Conservation (phyloP, 495 filamentous ascomycete species). For the Talaromyces adpressus region DNA sequence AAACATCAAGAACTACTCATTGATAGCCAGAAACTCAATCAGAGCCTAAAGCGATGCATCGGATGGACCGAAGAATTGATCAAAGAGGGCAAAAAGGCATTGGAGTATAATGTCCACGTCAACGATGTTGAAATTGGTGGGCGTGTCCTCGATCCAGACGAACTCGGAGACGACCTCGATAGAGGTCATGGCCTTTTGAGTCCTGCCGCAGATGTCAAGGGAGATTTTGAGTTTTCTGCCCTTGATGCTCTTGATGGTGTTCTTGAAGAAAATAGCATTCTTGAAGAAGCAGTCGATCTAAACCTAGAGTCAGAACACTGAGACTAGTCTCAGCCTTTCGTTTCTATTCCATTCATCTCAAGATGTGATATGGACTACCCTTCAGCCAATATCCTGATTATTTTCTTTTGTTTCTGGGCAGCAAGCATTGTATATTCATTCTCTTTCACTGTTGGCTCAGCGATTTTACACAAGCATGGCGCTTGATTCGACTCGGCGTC, state of each 20-base stretch:
- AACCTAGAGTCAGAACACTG: neutral
- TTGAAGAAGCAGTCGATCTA: neutral
- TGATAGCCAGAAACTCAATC: constrained; percentile 90
- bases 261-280: neutral
- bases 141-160: constrained; percentile 64
- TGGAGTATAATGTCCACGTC: constrained; percentile 69
- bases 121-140: constrained; percentile 79
- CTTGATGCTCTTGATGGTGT: neutral
- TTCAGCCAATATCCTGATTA: neutral
- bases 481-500: neutral
- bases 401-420: neutral
- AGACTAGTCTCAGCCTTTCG: neutral
- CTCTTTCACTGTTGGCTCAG: neutral
- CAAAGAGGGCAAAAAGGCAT: constrained; percentile 74
- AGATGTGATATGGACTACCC: neutral
- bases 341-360: neutral
- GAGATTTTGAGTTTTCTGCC: neutral
- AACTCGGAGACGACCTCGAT: constrained; percentile 48
- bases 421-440: neutral
- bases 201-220: constrained; percentile 15
- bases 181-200: constrained; percentile 29
- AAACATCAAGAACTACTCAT: constrained; percentile 82
- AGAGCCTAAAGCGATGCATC: constrained; percentile 81
- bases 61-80: constrained; percentile 86
- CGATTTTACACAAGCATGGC: neutral